Conservation (phyloP, 148 eudicot species). For the Fagopyrum esculentum region DNA sequence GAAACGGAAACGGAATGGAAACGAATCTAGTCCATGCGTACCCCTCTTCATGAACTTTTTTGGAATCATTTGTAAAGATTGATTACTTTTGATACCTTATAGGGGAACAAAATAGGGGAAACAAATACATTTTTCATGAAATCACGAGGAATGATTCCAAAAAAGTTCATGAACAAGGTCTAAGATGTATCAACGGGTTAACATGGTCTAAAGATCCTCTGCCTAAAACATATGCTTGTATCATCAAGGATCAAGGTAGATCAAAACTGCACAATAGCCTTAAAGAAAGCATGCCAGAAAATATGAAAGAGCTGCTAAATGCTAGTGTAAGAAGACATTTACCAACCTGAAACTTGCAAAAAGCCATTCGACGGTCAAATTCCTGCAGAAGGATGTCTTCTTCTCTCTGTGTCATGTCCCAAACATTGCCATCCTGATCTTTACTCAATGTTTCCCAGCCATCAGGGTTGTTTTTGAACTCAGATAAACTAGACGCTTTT, state of each 20-base stretch:
- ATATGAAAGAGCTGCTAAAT: not conserved
- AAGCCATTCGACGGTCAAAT: conserved; percentile 92
- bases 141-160: too few relatives aligned
- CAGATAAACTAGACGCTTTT: conserved; percentile 41
- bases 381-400: conserved; percentile 95
- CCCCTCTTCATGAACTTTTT: too few relatives aligned
- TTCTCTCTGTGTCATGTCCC: conserved; percentile 98
- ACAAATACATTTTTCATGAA: too few relatives aligned
- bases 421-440: conserved; percentile 69
- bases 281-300: not conserved
- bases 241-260: too few relatives aligned
- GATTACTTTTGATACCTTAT: too few relatives aligned
- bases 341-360: conserved; percentile 83
- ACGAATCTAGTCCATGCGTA: too few relatives aligned
- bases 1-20: too few relatives aligned
- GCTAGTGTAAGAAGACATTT: not conserved
- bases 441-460: conserved; percentile 94
- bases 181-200: not conserved
- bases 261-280: not conserved
- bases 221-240: not conserved
- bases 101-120: too few relatives aligned
- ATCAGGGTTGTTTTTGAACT: conserved; percentile 83
- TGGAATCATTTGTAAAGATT: too few relatives aligned
- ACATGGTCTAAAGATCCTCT: not conserved
- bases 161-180: too few relatives aligned